Base-by-base conservation (phyloP, 1,284 basidiomycete genomes). In the Pseudozyma sp. region DNA sequence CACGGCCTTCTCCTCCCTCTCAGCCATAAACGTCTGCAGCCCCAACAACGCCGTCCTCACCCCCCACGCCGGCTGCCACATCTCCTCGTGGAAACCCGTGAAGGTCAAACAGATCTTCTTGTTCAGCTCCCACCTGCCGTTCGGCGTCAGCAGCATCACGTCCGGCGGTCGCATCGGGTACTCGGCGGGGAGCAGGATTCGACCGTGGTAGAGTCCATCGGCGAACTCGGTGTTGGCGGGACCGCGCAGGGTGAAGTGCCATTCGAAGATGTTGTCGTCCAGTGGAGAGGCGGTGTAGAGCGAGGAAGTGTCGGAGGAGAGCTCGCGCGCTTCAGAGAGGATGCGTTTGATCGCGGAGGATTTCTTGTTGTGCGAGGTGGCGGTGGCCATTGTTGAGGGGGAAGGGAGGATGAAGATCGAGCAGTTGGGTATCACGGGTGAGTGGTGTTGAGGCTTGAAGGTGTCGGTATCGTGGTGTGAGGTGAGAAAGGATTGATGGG, bases 51-150 rank as follows among this genome's bases (percentile, higher is more conserved):
- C 93, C 63, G 95, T 97, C 64, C 95, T 89, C 30, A 98, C 92
- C 59, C 95, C 95, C 95, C 95, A 98, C 13, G 95, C 94, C 34
- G 95, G 95, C 85, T 97, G 94, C 95, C 95, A 98, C 45, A 92
- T 87, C 78, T 94, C 94, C 93, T 79, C 65, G 35, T 70, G 69
- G 35, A 60, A 76, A 2, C 74, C 76, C n/a, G 77, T 80, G 33
- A 83, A 81, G 5, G 71, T 82, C 44, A 75, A 71, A 78, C 88
- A 76, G 81, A 93, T 94, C 68, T 97, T 97, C 69, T 94, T 94
- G 84, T 95, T 94, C 49, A 94, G 87, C 85, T 97, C 94, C 84
- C 97, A 98, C 43, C 95, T 89, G 16, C 95, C 95, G 80, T 93
- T 97, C 5, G 95, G 95, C 7, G 95, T 98, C 53, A 98, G 89